Conservation (phyloP, 2,329 filamentous ascomycete genomes). For the Fusarium globosum region DNA sequence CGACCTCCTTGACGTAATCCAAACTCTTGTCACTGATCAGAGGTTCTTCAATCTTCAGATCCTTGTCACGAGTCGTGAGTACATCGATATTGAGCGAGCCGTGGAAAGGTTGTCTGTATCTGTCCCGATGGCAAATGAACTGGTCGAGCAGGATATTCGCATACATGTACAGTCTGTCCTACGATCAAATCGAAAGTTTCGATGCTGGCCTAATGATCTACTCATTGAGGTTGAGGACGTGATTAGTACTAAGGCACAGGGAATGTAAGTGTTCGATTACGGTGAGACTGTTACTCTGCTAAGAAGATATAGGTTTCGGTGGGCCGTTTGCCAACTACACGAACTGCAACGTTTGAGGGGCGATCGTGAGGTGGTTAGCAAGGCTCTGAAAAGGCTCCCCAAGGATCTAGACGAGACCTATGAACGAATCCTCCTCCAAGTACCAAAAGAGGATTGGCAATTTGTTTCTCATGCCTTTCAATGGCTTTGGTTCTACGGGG, state of each 20-base stretch:
- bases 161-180: neutral
- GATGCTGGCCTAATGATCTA: neutral
- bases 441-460: neutral
- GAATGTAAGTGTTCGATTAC: rapidly evolving
- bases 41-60: rapidly evolving
- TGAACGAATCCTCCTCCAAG: rapidly evolving
- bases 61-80: neutral
- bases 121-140: neutral
- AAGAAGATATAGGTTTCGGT: neutral
- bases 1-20: rapidly evolving
- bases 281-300: rapidly evolving
- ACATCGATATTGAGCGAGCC: neutral
- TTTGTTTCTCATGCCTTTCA: neutral
- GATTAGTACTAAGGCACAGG: rapidly evolving
- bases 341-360: neutral
- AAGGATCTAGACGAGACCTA: neutral
- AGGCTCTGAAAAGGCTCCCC: rapidly evolving
- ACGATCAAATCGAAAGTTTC: rapidly evolving
- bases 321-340: neutral
- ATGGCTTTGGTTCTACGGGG: neutral
- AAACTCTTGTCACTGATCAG: rapidly evolving
- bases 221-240: neutral
- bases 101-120: rapidly evolving
- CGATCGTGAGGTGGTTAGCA: rapidly evolving
- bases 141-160: neutral